These are phyloP conservation scores for Chalciporus pseudorubinellus DNA, from an alignment of 768 basidiomycete genomes.

Conservation along the genomic window DNA sequence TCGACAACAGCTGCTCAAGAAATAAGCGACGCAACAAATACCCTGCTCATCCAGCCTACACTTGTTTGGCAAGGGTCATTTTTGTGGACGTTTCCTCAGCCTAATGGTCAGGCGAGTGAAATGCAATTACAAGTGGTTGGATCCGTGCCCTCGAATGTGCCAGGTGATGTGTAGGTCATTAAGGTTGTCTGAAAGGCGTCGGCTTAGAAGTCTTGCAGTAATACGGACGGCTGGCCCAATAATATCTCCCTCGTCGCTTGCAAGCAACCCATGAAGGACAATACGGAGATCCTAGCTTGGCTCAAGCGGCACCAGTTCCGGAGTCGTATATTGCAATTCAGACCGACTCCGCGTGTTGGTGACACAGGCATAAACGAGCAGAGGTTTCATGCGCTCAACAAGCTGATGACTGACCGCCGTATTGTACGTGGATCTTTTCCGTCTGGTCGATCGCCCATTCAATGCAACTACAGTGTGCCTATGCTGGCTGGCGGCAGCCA, in stretches of 20 bases:
- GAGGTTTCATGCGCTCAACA: conserved; percentile 41
- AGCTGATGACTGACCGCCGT: conserved; percentile 41
- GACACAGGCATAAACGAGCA: conserved; percentile 43
- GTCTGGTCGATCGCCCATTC: not conserved
- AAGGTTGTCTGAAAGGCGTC: not conserved
- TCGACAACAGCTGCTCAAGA: conserved; percentile 18
- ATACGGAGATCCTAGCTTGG: conserved; percentile 46
- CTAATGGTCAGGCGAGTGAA: conserved; percentile 37
- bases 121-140: conserved; percentile 40
- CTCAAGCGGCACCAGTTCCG: conserved; percentile 36
- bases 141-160: conserved; percentile 16
- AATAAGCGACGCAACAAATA: not conserved
- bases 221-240: conserved; percentile 52
- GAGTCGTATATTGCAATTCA: conserved; percentile 43
- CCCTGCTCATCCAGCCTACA: not conserved
- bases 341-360: conserved; percentile 26
- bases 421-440: conserved; percentile 38
- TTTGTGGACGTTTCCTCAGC: conserved; percentile 37
- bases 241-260: conserved; percentile 41
- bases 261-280: conserved; percentile 40
- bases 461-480: conserved; percentile 42
- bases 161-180: conserved; percentile 35
- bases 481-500: conserved; percentile 48
- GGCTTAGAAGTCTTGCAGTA: conserved; percentile 36
- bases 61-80: conserved; percentile 49